Percentiles rank a stretch among this genome's conserved stretches.
Conservation (phyloP, 2,329 filamentous ascomycete genomes). For the Bipolaris cookei region DNA sequence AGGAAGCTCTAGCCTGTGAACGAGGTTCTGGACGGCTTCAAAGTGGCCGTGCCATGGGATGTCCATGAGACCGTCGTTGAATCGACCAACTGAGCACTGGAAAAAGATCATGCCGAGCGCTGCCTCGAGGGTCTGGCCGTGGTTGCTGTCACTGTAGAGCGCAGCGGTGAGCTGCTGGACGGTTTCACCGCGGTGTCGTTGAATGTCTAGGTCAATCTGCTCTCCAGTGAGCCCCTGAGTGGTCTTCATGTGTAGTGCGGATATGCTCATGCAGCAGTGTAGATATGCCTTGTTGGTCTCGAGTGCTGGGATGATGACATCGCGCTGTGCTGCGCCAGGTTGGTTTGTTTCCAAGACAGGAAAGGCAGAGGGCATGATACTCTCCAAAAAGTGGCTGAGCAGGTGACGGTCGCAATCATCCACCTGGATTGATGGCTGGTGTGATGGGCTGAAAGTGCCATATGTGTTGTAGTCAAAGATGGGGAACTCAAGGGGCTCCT, state of each 20-base stretch:
- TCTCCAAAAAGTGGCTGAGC: conserved; percentile 88
- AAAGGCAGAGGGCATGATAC: conserved; percentile 87
- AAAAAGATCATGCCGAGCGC: conserved; percentile 96
- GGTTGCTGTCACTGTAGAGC: conserved; percentile 78
- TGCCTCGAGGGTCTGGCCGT: conserved; percentile 88
- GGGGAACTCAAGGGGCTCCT: conserved; percentile 69
- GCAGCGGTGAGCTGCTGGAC: conserved; percentile 85
- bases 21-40: conserved; percentile 83
- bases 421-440: conserved; percentile 78
- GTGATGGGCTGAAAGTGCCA: conserved; percentile 63
- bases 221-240: conserved; percentile 70
- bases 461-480: conserved; percentile 83
- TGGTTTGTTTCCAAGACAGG: conserved; percentile 91
- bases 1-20: conserved; percentile 83
- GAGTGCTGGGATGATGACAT: conserved; percentile 84
- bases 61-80: conserved; percentile 83
- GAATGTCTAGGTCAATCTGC: conserved; percentile 86
- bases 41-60: conserved; percentile 98
- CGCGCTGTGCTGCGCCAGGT: conserved; percentile 78
- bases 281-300: conserved; percentile 92
- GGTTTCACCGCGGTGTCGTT: conserved; percentile 87
- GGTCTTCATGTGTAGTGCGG: conserved; percentile 89
- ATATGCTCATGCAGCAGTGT: conserved; percentile 92
- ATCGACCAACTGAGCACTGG: conserved; percentile 87
- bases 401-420: conserved; percentile 87